Base-by-base conservation (phyloP, 805 yeast genomes). In the Spathaspora passalidarum region DNA sequence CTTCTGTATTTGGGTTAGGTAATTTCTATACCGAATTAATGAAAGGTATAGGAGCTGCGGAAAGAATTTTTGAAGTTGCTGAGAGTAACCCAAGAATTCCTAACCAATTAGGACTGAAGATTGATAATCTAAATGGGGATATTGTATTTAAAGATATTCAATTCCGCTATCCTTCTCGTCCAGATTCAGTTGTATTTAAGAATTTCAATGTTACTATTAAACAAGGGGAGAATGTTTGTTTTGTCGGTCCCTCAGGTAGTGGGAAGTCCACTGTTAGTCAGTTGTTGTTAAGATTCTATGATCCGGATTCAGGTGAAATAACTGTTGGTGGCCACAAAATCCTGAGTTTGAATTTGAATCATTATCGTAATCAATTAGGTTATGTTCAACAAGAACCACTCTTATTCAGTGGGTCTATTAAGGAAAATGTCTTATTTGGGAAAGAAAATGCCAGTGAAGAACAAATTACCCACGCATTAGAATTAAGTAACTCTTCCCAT, bases 31-130 rank as follows among this genome's bases (percentile, higher is more conserved):
- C 96, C 2, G 98, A 92, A 63, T 70, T 92, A 48, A 92, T 92
- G 97, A 92, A 92, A 68, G 98, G 97, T 46, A 87, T 91, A 6
- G 98, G 98, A 42, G 97, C 98, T 0, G 94, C 97, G 0, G 84
- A 90, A 42, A 74, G 98, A 49, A 79, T 92, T 20, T 91, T 92
- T 69, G 98, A 92, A 61, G 72, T 92, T 42, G 81, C 85, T 49
- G 94, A 87, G 49, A 75, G 89, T 63, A 73, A 81, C 52, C 95
- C 97, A 0, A 63, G 72, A 9, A 88, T 91, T 40, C 73, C 79
- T 13, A 80, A 91, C 2, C 77, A 85, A 1, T 59, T 72, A 18
- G 98, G 98, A 3, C 55, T 57, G 38, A 71, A 69, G 44, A 66
- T 68, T 4, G 55, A 57, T 60, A 44, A 67, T 69, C 35, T 76